Base-by-base conservation (phyloP, 192 early-diverging fungal genomes). In the Coemansia erecta region DNA sequence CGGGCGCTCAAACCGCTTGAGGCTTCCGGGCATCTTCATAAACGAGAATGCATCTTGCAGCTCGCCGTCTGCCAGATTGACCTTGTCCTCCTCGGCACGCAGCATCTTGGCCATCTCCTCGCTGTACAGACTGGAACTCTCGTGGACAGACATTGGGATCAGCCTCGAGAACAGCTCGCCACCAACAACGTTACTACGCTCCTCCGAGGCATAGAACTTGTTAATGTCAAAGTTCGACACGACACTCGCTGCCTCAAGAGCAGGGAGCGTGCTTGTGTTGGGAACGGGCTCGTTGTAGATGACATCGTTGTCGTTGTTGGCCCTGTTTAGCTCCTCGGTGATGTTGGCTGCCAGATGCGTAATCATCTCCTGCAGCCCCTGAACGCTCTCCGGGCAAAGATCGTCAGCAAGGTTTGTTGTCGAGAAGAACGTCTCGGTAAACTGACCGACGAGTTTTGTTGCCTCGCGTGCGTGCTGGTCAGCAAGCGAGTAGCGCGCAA, bases 81-180 rank as follows among this genome's bases (percentile, higher is more conserved):
- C 90, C 60, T 83, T 77, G 58, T 88, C 93, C 19, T 86, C 84
- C 50, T 94, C 91, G 19, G 81, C 69, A 21, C 97, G 86, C 8
- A 97, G 82, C 33, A 99, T 61, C 77, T 94, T 94, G 17, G 93
- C 94, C 77, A 97, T 93, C 68, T 97, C 94, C 67, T 98, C 97
- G 19, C 93, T 94, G 61, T 99, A 99, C 58, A 97, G 54, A 21
- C 90, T 92, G 13, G 94, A 84, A 41, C 90, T 87, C 77, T 98
- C 93, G 70, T 97, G 94, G 1, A 99, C 92, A n/a, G 86, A 83
- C 43, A 99, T 77, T 0, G 97, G 97, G 26, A 99, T 88, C 44
- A 99, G 83, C 18, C 83, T 76, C 33, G 83, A 73, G 60, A 99
- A 99, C 53, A 98, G 87, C 70, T 97, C 95, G 2, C 83, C 73